phyloP scores from a whole-genome alignment of 352 stramenopile genomes.

The Phytophthora hybrid region DNA sequence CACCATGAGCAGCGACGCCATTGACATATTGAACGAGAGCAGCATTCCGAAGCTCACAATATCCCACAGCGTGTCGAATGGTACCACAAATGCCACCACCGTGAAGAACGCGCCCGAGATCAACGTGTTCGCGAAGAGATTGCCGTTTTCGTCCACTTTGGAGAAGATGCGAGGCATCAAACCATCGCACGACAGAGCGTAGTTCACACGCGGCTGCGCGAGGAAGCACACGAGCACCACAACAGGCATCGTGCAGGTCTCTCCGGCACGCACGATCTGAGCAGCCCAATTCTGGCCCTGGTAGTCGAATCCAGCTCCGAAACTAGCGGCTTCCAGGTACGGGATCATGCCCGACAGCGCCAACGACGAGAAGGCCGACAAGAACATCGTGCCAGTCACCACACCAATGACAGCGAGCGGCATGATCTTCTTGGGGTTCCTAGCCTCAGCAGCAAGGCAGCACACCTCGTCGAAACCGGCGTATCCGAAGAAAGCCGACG shows the following conservation, averaged over 20 bases:
- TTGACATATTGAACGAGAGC: slow-evolving; percentile 88
- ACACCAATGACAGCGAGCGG: slow-evolving; percentile 86
- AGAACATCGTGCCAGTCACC: slow-evolving; percentile 76
- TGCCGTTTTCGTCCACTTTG: slow-evolving; percentile 81
- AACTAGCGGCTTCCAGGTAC: slow-evolving; percentile 47
- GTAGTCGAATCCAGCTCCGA: slow-evolving; percentile 56
- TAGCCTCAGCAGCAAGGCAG: slow-evolving; percentile 86
- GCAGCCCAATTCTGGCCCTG: slow-evolving; percentile 56
- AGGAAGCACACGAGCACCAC: slow-evolving; percentile 95
- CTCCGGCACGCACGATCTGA: slow-evolving; percentile 46
- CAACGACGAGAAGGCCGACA: slow-evolving; percentile 81
- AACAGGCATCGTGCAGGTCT: slow-evolving; percentile 67
- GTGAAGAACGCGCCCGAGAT: slow-evolving; percentile 76
- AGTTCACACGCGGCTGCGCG: slow-evolving; percentile 94
- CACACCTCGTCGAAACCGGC: slow-evolving; percentile 96
- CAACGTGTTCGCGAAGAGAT: slow-evolving; percentile 82
- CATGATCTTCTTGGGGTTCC: slow-evolving; percentile 82
- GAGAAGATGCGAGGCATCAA: slow-evolving; percentile 93
- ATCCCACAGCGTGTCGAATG: slow-evolving; percentile 85
- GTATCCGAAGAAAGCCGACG: slow-evolving; percentile 94
- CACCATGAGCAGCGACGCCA: slow-evolving; percentile 75
- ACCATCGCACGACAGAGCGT: slow-evolving; percentile 93
- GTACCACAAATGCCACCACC: slow-evolving; percentile 70
- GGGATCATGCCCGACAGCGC: slow-evolving; percentile 85
- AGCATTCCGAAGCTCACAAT: slow-evolving; percentile 91